Conservation (phyloP, 2,329 filamentous ascomycete genomes). For the Diaporthe sp. region DNA sequence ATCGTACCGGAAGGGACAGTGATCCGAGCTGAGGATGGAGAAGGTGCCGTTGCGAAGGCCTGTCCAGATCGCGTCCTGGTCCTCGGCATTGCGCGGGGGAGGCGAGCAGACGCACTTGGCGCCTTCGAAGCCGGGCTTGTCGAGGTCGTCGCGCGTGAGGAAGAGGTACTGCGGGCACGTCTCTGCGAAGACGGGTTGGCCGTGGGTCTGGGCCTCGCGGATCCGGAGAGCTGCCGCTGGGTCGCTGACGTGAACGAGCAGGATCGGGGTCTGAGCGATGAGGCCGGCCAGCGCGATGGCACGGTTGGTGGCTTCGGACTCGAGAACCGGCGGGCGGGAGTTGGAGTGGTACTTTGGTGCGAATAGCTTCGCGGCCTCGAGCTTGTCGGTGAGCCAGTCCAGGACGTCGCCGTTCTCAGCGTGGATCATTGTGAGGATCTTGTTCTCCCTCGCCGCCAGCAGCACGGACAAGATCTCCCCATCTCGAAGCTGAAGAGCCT, state of each 20-base stretch:
- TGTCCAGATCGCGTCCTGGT: slow-evolving; percentile 65
- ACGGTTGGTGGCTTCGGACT: slow-evolving; percentile 66
- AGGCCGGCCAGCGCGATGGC: slow-evolving; percentile 65
- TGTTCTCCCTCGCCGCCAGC: slow-evolving; percentile 59
- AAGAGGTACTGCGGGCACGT: slow-evolving; percentile 71
- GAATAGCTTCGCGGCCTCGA: slow-evolving; percentile 62
- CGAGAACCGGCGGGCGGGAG: slow-evolving; percentile 63
- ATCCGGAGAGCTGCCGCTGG: slow-evolving; percentile 62
- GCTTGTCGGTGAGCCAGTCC: slow-evolving; percentile 66
- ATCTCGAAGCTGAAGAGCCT: slow-evolving; percentile 63
- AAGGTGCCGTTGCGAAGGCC: slow-evolving; percentile 67
- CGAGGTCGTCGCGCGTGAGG: slow-evolving; percentile 64
- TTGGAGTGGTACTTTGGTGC: slow-evolving; percentile 66
- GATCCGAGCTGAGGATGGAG: slow-evolving; percentile 61
- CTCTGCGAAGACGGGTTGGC: slow-evolving; percentile 66
- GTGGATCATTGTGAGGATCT: slow-evolving; percentile 69
- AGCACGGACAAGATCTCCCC: slow-evolving; percentile 65
- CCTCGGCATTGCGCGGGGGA: slow-evolving; percentile 61
- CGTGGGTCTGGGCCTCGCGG: slow-evolving; percentile 60
- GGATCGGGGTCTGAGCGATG: slow-evolving; percentile 63
- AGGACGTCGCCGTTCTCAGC: slow-evolving; percentile 69
- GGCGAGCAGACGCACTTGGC: slow-evolving; percentile 70
- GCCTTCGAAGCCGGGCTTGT: slow-evolving; percentile 66
- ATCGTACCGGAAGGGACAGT: slow-evolving; percentile 64
- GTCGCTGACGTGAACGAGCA: slow-evolving; percentile 67